Percentiles rank a stretch among this genome's conserved stretches.
phyloP scores from a whole-genome alignment of 441 rosid species.

The Erodium texanum region DNA sequence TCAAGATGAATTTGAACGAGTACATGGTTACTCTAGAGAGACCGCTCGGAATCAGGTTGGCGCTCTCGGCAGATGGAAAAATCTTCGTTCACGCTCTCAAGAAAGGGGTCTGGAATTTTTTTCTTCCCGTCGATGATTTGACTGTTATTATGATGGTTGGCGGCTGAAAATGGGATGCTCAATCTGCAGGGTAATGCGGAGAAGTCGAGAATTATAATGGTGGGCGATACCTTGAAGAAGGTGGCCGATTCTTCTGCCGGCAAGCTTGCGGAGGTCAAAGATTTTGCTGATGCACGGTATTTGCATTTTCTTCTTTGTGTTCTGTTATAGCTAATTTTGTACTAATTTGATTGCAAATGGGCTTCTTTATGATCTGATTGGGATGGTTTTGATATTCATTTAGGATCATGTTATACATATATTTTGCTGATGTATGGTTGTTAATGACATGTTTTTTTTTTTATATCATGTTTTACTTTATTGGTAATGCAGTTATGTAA shows the following conservation, averaged over 20 bases:
- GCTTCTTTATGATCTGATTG: neutral
- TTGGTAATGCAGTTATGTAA: too few relatives aligned
- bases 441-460: too few relatives aligned
- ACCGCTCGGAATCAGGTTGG: slow-evolving; percentile 89
- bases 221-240: slow-evolving; percentile 79
- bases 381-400: neutral
- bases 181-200: slow-evolving; percentile 67
- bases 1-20: slow-evolving; percentile 31
- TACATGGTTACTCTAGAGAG: slow-evolving; percentile 84
- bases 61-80: slow-evolving; percentile 16
- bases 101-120: neutral
- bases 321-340: neutral
- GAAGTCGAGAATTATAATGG: slow-evolving; percentile 84
- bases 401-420: too few relatives aligned
- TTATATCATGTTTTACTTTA: too few relatives aligned
- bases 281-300: slow-evolving; percentile 40
- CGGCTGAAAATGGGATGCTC: neutral
- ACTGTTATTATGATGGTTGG: neutral
- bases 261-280: slow-evolving; percentile 33
- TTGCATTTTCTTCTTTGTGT: slow-evolving; percentile 8
- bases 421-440: neutral
- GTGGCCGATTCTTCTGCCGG: slow-evolving; percentile 28
- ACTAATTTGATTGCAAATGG: neutral
- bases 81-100: too few relatives aligned
- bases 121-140: neutral